Conservation (phyloP, 1,284 basidiomycete genomes). For the Termitomyces sp. region DNA sequence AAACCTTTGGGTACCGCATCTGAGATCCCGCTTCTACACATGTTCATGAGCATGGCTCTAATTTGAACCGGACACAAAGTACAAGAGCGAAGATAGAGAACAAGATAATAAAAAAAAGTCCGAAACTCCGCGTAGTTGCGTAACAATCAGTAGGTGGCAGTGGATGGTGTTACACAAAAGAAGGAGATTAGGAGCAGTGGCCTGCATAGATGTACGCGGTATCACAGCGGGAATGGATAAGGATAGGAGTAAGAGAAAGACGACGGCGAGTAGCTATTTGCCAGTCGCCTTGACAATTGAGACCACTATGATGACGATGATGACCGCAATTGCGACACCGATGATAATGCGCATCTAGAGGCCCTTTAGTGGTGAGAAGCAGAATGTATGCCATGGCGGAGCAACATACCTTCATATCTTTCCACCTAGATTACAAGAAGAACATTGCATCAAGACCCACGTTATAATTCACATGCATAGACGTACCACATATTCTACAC, state of each 20-base stretch:
- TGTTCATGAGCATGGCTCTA: slow-evolving; percentile 7
- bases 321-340: slow-evolving; percentile 79
- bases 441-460: slow-evolving; percentile 15
- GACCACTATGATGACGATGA: slow-evolving; percentile 91
- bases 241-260: slow-evolving; percentile 1
- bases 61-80: slow-evolving; percentile 10
- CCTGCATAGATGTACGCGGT: slow-evolving; percentile 19
- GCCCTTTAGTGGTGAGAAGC: slow-evolving; percentile 12
- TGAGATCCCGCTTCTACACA: not conserved
- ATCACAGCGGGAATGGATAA: slow-evolving; percentile 12
- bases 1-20: not conserved
- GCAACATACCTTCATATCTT: slow-evolving; percentile 84
- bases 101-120: slow-evolving; percentile 14
- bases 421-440: slow-evolving; percentile 65
- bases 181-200: slow-evolving; percentile 22
- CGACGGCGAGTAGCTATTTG: slow-evolving; percentile 23
- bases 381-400: not conserved
- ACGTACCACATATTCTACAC: slow-evolving; percentile 80
- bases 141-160: slow-evolving; percentile 6
- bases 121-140: slow-evolving; percentile 13
- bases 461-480: slow-evolving; percentile 7
- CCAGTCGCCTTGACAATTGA: slow-evolving; percentile 82
- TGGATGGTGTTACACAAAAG: slow-evolving; percentile 15
- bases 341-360: slow-evolving; percentile 86
- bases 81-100: slow-evolving; percentile 12